Conservation (phyloP, 2,329 filamentous ascomycete species). For the Cercospora sp. region DNA sequence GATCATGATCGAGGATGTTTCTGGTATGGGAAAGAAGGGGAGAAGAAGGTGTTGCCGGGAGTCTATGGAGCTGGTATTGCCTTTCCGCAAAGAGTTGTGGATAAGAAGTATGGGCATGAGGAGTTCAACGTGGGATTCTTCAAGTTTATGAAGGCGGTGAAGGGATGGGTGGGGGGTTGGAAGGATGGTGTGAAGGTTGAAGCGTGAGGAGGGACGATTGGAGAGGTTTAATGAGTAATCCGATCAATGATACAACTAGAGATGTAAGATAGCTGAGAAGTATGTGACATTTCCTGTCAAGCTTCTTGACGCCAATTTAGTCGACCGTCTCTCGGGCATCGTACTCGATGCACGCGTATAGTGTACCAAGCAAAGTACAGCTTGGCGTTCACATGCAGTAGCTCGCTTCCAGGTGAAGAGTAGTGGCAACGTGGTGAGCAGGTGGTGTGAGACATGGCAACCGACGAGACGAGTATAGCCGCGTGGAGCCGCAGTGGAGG, state of each 20-base stretch:
- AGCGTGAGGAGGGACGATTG: too few species aligned
- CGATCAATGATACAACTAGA: background rate
- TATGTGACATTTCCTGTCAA: too few species aligned
- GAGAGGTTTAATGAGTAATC: background rate
- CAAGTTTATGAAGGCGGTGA: conserved; percentile 66
- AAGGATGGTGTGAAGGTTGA: background rate
- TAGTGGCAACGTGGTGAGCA: background rate
- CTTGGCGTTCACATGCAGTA: background rate
- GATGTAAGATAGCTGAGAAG: background rate
- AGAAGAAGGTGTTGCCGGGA: conserved; percentile 46
- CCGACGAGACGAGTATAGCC: background rate
- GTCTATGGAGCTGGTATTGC: conserved; percentile 64
- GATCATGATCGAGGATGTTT: conserved; percentile 45
- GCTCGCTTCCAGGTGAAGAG: background rate
- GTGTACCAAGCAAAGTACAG: background rate
- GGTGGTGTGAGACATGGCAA: background rate
- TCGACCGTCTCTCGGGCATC: background rate
- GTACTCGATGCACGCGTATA: background rate
- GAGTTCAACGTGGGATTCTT: conserved; percentile 63
- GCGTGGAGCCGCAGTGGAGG: background rate
- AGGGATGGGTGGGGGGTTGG: conserved; percentile 44
- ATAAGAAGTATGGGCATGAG: conserved; percentile 62
- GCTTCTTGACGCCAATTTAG: too few species aligned
- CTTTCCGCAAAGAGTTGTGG: conserved; percentile 61
- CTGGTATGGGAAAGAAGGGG: conserved; percentile 24